Conservation (phyloP, 768 basidiomycete species). For the Boletus sensibilis region DNA sequence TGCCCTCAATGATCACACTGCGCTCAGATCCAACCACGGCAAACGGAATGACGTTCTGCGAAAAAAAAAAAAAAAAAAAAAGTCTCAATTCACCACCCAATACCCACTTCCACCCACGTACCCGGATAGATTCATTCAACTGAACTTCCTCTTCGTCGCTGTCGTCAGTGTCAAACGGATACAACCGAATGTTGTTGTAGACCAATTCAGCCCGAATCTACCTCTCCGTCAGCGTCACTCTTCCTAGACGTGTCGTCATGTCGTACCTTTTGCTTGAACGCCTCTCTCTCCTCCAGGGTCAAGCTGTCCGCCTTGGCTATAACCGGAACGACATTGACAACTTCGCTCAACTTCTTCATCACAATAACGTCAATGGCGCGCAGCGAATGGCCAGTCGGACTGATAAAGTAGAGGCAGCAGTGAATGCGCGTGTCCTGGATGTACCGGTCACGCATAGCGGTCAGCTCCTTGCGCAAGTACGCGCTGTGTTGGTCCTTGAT, state of each 20-base stretch:
- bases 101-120: constrained; percentile 38
- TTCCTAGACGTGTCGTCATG: not conserved
- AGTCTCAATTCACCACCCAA: not conserved
- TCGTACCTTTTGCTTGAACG: constrained; percentile 87
- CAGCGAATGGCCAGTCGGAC: constrained; percentile 95
- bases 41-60: constrained; percentile 90
- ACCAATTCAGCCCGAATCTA: constrained; percentile 92
- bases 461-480: constrained; percentile 97
- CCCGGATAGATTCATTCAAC: constrained; percentile 87
- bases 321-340: constrained; percentile 99
- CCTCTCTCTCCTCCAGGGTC: constrained; percentile 88
- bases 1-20: constrained; percentile 93
- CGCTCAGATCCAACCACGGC: constrained; percentile 97
- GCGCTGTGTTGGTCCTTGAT: constrained; percentile 99
- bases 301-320: constrained; percentile 97
- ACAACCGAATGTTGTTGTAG: constrained; percentile 89
- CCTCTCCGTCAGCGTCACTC: constrained; percentile 10
- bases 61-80: no score
- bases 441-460: constrained; percentile 97
- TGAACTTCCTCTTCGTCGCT: constrained; percentile 89
- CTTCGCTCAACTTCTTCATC: constrained; percentile 98
- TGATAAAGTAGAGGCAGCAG: constrained; percentile 98
- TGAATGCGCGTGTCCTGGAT: constrained; percentile 99
- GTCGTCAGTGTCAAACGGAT: constrained; percentile 97
- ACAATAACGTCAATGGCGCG: constrained; percentile 97